Evolutionary conservation across 345 rosid genomes (phyloP).

Genomic region (Bruguiera parviflora): DNA sequence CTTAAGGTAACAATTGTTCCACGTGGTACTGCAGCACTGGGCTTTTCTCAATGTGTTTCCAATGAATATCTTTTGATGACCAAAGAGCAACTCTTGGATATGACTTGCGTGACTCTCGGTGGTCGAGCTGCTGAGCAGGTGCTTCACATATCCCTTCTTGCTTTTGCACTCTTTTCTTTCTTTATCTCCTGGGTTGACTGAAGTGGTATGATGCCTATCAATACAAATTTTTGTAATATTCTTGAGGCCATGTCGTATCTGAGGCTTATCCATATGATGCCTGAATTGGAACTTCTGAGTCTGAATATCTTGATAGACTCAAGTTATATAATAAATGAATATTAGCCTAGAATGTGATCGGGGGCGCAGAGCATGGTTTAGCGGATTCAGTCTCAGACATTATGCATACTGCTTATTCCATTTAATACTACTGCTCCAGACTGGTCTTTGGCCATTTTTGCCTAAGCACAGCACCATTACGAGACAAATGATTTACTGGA

Average conservation of each 20-base stretch:
- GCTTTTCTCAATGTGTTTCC: constrained; percentile 95
- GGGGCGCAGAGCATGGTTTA: too few relatives aligned
- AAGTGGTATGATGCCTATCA: not conserved
- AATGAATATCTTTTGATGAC: constrained; percentile 95
- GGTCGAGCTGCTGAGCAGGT: constrained; percentile 99
- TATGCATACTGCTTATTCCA: too few relatives aligned
- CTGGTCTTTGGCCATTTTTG: too few relatives aligned
- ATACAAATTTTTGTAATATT: not conserved
- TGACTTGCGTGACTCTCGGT: constrained; percentile 97
- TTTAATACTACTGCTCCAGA: too few relatives aligned
- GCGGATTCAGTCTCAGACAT: too few relatives aligned
- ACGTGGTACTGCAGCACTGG: constrained; percentile 93
- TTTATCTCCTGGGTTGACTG: not conserved
- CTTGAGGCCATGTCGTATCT: not conserved
- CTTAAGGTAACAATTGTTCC: constrained; percentile 96
- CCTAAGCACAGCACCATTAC: too few relatives aligned
- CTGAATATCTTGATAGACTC: not conserved
- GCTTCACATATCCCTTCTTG: not conserved
- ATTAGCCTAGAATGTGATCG: too few relatives aligned
- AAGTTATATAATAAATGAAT: too few relatives aligned
- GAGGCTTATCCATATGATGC: too few relatives aligned
- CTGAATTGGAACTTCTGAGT: not conserved
- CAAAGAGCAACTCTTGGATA: constrained; percentile 90
- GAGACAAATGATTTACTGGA: too few relatives aligned
- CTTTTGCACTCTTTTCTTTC: not conserved